Conservation (phyloP, 2,329 filamentous ascomycete genomes). For the Hypoxylon sp. region DNA sequence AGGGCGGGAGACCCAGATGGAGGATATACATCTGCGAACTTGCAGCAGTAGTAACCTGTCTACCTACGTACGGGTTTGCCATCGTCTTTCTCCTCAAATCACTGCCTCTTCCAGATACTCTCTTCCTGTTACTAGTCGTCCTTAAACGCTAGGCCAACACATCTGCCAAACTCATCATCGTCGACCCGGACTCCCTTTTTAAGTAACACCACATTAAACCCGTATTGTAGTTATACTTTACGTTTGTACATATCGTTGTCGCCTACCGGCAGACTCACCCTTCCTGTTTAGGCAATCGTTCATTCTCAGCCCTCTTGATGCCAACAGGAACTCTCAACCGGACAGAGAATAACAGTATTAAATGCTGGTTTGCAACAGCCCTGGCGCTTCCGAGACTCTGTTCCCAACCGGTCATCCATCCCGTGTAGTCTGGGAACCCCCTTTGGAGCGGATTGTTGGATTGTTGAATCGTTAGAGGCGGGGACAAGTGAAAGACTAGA, state of each 20-base stretch:
- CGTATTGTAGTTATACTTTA: conserved; percentile 42
- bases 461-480: conserved; percentile 39
- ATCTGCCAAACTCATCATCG: conserved; percentile 42
- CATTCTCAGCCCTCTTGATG: conserved; percentile 38
- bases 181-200: conserved; percentile 40
- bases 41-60: conserved; percentile 42
- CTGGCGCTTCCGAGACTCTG: conserved; percentile 42
- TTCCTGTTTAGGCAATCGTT: conserved; percentile 51
- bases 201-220: conserved; percentile 47
- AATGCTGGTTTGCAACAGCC: conserved; percentile 44
- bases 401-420: conserved; percentile 40
- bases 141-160: conserved; percentile 41
- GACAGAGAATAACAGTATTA: conserved; percentile 44
- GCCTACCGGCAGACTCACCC: conserved; percentile 46
- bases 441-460: conserved; percentile 36
- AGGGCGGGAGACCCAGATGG: conserved; percentile 48
- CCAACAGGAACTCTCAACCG: conserved; percentile 43
- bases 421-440: conserved; percentile 41
- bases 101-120: conserved; percentile 49
- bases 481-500: conserved; percentile 38
- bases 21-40: conserved; percentile 49
- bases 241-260: conserved; percentile 45
- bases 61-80: conserved; percentile 45
- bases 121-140: conserved; percentile 47
- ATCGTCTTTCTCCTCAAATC: conserved; percentile 50